Percentiles rank a stretch among this genome's conserved stretches.
phyloP scores from a whole-genome alignment of 192 early-diverging fungal genomes.

The Gaertneriomyces sp. region DNA sequence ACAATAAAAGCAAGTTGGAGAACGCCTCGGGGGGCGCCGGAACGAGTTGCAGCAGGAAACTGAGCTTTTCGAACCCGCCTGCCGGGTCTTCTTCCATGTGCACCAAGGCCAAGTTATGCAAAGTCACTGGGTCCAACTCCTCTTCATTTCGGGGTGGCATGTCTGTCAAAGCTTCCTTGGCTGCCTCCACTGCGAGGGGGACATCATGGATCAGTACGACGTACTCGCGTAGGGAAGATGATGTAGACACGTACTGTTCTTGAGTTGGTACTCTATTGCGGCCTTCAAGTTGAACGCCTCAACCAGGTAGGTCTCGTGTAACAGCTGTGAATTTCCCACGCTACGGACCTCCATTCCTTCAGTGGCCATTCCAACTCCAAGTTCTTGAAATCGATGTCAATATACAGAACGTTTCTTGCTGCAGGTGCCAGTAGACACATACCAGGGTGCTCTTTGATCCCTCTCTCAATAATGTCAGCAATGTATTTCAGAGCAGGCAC shows the following conservation, averaged over 20 bases:
- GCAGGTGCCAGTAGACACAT: constrained; percentile 2
- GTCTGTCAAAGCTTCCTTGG: constrained; percentile 59
- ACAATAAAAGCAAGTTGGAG: constrained; percentile 58
- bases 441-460: constrained; percentile 62
- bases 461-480: constrained; percentile 60
- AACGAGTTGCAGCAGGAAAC: constrained; percentile 53
- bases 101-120: constrained; percentile 60
- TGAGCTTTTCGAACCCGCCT: constrained; percentile 59
- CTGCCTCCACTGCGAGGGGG: constrained; percentile 47
- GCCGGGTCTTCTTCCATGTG: constrained; percentile 63
- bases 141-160: constrained; percentile 63
- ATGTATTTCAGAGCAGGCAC: constrained; percentile 57
- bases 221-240: not conserved
- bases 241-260: constrained; percentile 44
- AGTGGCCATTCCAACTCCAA: constrained; percentile 62
- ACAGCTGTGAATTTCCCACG: constrained; percentile 56
- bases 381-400: constrained; percentile 31
- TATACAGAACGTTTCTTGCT: not conserved
- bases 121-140: constrained; percentile 61
- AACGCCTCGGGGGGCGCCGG: constrained; percentile 61
- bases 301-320: constrained; percentile 60
- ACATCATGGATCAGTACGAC: not conserved
- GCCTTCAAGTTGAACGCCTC: constrained; percentile 68
- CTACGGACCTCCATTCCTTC: constrained; percentile 62
- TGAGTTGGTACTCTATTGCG: constrained; percentile 62